Base-by-base conservation (phyloP, 495 filamentous ascomycete genomes). In the Xylaria sp. region DNA sequence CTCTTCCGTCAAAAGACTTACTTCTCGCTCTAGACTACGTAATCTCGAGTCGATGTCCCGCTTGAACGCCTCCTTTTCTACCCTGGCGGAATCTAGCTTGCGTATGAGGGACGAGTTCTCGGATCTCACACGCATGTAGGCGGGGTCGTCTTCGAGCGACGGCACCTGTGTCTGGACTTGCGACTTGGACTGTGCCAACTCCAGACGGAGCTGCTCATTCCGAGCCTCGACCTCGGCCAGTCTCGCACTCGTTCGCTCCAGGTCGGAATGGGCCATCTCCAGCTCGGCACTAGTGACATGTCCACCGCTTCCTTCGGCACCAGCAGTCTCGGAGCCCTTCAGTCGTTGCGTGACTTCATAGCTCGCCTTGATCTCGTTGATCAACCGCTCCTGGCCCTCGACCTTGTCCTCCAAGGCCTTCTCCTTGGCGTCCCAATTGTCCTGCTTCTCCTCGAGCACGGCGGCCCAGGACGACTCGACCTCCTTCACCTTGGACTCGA, bases 341-440 rank as follows among this genome's bases (percentile, higher is more conserved):
- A 98, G 84, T 59, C 96, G 88, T 75, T 98, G 95, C 31, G 95
- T 93, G 53, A 99, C 97, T 78, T 99, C 96, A 76, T 97, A 98
- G 80, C 90, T 97, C 26, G 96, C 96, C 82, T 98, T 98, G 72
- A 98, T 87, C 75, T 98, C 96, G 77, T 93, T 97, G 61, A 99
- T 80, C 50, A 98, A 82, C 8, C 94, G 90, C 40, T 99, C 96
- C 77, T 98, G 96, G 73, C 91, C 95, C 78, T 97, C 96, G 26
- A 97, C 85, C 79, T 97, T 98, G 73, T 98, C 95, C 75, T 96
- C 93, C 50, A 98, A 82, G 50, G 88, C 92, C 79, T 92, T 92
- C 84, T 99, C 96, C 79, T 97, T 98, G 40, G 95, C 92, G 69
- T 92, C 89, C 96, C 96, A 98, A 77, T 98, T 98, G 77, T 95